A percentile compares a stretch with the other conserved stretches of the same genome.
These are phyloP conservation scores for Monosporozyma siamensis DNA, from an alignment of 805 yeast genomes.

Conservation along the genomic window DNA sequence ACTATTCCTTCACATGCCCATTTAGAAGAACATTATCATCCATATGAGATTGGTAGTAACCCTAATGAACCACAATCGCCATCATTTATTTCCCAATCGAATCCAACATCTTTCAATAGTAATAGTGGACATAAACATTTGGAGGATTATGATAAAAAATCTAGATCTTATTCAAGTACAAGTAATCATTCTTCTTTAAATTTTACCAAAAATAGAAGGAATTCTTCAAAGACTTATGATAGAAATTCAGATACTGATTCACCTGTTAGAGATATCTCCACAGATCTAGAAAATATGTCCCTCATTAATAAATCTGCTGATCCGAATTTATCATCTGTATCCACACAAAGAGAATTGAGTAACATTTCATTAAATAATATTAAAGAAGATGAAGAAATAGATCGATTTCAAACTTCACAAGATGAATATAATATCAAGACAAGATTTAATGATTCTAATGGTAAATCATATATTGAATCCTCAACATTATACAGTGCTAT, in stretches of 20 bases:
- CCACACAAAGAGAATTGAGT: conserved; percentile 4
- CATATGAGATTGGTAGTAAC: conserved; percentile 3
- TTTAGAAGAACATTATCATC: conserved; percentile 11
- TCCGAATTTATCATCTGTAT: background rate
- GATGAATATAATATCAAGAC: background rate
- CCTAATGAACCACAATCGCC: conserved; percentile 1
- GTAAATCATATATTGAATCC: background rate
- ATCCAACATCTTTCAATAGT: background rate
- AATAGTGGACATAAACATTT: background rate
- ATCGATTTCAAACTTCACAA: conserved; percentile 1
- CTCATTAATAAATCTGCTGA: too few species aligned
- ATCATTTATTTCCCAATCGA: background rate
- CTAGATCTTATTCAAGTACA: background rate
- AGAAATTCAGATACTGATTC: background rate
- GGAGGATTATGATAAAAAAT: background rate
- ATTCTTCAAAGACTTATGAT: background rate
- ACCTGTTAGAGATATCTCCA: background rate
- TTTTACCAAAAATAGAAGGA: background rate
- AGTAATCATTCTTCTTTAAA: conserved; percentile 2
- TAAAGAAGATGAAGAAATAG: conserved; percentile 26
- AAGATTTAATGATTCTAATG: background rate
- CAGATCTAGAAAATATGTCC: background rate
- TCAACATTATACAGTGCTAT: background rate
- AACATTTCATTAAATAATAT: conserved; percentile 29
- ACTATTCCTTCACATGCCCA: conserved; percentile 7